Conservation (phyloP, 2,329 filamentous ascomycete genomes). For the Monosporascus cannonballus region DNA sequence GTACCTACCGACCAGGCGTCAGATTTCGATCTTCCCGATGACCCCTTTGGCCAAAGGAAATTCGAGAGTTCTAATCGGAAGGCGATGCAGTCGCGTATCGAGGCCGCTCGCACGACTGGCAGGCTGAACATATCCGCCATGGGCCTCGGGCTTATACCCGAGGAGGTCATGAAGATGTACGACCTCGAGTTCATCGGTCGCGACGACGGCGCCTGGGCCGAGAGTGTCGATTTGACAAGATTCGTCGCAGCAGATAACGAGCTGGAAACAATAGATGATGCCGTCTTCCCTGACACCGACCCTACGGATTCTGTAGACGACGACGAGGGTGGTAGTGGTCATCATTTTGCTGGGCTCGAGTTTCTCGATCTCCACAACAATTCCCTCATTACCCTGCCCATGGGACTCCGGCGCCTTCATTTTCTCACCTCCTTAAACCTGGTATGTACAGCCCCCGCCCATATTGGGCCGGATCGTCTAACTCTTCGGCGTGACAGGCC, state of each 20-base stretch:
- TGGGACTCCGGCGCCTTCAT: slow-evolving; percentile 67
- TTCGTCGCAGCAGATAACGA: slow-evolving; percentile 90
- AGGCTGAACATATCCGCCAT: slow-evolving; percentile 84
- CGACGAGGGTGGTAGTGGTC: slow-evolving; percentile 62
- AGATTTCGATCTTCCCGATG: slow-evolving; percentile 52
- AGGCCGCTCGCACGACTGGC: slow-evolving; percentile 68
- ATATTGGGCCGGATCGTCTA: slow-evolving; percentile 11
- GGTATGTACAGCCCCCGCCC: slow-evolving; percentile 32
- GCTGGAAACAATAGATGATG: slow-evolving; percentile 65
- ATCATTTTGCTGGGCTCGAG: slow-evolving; percentile 78
- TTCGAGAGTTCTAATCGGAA: slow-evolving; percentile 56
- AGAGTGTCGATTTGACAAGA: slow-evolving; percentile 79
- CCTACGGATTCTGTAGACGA: slow-evolving; percentile 53
- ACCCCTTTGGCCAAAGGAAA: slow-evolving; percentile 65
- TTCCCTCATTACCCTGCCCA: slow-evolving; percentile 61
- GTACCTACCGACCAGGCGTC: slow-evolving; percentile 44
- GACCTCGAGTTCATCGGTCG: slow-evolving; percentile 63
- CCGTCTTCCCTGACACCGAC: slow-evolving; percentile 69
- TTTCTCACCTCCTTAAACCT: slow-evolving; percentile 77
- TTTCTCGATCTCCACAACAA: slow-evolving; percentile 85
- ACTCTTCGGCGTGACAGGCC: slow-evolving; percentile 43
- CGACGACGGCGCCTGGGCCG: slow-evolving; percentile 72
- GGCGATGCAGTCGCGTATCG: slow-evolving; percentile 67
- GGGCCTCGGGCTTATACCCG: slow-evolving; percentile 70
- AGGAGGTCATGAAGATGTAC: slow-evolving; percentile 87